Evolutionary conservation across 148 eudicot genomes (phyloP), one percentile per base, ranked within the genome.

Genomic region (Fagopyrum tataricum): DNA sequence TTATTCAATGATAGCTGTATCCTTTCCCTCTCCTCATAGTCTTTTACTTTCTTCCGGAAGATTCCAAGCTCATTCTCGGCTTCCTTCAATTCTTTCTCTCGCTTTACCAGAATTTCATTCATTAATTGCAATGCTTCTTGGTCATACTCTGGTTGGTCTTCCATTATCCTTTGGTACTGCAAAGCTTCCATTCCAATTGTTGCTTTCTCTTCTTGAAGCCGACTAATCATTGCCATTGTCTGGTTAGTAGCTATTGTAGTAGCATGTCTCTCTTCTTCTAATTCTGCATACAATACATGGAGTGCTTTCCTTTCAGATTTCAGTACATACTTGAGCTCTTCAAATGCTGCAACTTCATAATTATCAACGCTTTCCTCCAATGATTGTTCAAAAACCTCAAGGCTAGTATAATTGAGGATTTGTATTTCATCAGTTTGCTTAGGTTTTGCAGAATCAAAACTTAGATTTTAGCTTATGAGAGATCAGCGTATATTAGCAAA

Each of bases 91-190:
- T 93, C 97, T 79, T 74, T 89, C 74, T 93, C 97, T 74, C 90
- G 82, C 81, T 87, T 95, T 52, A 90, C 85, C 85, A 95, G 82
- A 26, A 91, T 87, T 77, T 92, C 96, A 53, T 96, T 96, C 84
- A 96, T 68, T 69, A 96, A 81, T 71, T 88, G 94, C 80, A 92
- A 74, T 13, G 99, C 94, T 90, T 96, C 97, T 76, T 92, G 99
- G 72, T 96, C 99, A 58, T 92, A 96, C 81, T 92, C 96, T 0
- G 99, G 85, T 61, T 96, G 97, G 70, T 92, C 99, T 66, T 96
- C 99, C 94, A 92, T 87, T 97, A 92, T 92, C 69, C 99, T 84
- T 74, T 96, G 97, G 74, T 96, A 92, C 73, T 96, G 99, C 75
- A 82, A 76, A 24, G 97, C 99, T 83, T 96, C 99, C 99, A 96